These are phyloP conservation scores for Phytophthora crassamura DNA, from an alignment of 352 stramenopile genomes.

Conservation along the genomic window DNA sequence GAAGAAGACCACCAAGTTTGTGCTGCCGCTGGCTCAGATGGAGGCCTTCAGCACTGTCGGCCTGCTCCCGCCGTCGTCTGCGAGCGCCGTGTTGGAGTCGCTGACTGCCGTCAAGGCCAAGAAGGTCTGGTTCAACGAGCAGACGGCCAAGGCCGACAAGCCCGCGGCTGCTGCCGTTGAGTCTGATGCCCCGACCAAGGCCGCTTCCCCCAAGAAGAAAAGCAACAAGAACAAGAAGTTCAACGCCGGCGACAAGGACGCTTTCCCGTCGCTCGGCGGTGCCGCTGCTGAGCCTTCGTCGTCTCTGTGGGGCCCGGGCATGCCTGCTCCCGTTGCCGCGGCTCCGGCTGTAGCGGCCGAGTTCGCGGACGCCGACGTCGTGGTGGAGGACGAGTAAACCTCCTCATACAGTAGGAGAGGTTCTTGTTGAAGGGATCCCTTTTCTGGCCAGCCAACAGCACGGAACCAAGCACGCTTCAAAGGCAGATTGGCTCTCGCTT, in stretches of 20 bases:
- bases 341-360: constrained; percentile 46
- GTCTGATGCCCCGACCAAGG: constrained; percentile 30
- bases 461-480: constrained; percentile 35
- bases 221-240: constrained; percentile 88
- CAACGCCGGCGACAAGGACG: constrained; percentile 75
- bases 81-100: constrained; percentile 83
- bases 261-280: constrained; percentile 83
- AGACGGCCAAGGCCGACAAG: constrained; percentile 65
- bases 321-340: constrained; percentile 44
- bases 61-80: constrained; percentile 89
- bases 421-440: constrained; percentile 19
- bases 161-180: constrained; percentile 26
- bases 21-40: constrained; percentile 77
- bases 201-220: constrained; percentile 65
- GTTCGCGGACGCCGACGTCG: constrained; percentile 50
- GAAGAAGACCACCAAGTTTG: constrained; percentile 85
- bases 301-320: constrained; percentile 69
- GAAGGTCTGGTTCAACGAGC: constrained; percentile 90
- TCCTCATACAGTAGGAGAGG: constrained; percentile 12
- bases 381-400: constrained; percentile 50
- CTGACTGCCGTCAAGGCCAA: constrained; percentile 96
- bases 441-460: constrained; percentile 30
- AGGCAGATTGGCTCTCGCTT: constrained; percentile 16
- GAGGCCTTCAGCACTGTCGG: constrained; percentile 94
- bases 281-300: constrained; percentile 45